phyloP scores from a whole-genome alignment of 805 yeast genomes.

The Nakazawaea siamensis region DNA sequence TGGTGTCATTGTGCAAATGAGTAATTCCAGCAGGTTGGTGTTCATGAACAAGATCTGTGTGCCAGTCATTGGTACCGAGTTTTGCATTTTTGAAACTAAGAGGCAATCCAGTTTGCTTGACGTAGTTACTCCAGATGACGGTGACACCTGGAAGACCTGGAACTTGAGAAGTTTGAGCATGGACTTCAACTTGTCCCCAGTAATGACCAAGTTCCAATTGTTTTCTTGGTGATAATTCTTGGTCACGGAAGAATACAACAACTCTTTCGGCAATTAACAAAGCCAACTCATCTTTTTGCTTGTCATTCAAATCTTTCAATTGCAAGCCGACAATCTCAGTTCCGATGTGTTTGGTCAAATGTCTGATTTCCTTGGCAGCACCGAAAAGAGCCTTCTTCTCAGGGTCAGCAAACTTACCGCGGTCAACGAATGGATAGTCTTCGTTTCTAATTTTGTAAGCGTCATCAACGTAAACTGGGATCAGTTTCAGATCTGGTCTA shows the following conservation, averaged over 20 bases:
- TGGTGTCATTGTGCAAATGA: constrained; percentile 38
- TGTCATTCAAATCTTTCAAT: constrained; percentile 29
- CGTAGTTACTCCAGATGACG: constrained; percentile 32
- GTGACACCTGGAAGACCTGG: constrained; percentile 34
- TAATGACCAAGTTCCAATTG: constrained; percentile 33
- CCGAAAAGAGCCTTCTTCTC: constrained; percentile 6
- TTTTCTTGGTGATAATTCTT: constrained; percentile 33
- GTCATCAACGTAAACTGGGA: constrained; percentile 32
- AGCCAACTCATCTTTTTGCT: constrained; percentile 40
- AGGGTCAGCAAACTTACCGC: constrained; percentile 9
- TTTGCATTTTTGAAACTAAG: constrained; percentile 21
- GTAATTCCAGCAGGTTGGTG: constrained; percentile 55
- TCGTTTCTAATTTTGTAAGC: constrained; percentile 26
- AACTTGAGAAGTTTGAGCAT: constrained; percentile 44
- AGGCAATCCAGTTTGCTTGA: constrained; percentile 26
- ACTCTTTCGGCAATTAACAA: constrained; percentile 39
- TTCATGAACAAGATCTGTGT: constrained; percentile 55
- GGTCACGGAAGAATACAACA: constrained; percentile 37
- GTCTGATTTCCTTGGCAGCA: constrained; percentile 10
- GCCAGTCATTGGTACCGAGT: constrained; percentile 33
- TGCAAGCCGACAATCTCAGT: constrained; percentile 32
- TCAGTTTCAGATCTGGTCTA: constrained; percentile 23
- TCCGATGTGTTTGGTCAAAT: constrained; percentile 37
- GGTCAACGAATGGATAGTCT: constrained; percentile 7
- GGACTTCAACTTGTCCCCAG: constrained; percentile 38